Percentiles rank a stretch among this genome's conserved stretches.
phyloP scores from a whole-genome alignment of 768 basidiomycete genomes.

The Leucosporidium creatinivorum region DNA sequence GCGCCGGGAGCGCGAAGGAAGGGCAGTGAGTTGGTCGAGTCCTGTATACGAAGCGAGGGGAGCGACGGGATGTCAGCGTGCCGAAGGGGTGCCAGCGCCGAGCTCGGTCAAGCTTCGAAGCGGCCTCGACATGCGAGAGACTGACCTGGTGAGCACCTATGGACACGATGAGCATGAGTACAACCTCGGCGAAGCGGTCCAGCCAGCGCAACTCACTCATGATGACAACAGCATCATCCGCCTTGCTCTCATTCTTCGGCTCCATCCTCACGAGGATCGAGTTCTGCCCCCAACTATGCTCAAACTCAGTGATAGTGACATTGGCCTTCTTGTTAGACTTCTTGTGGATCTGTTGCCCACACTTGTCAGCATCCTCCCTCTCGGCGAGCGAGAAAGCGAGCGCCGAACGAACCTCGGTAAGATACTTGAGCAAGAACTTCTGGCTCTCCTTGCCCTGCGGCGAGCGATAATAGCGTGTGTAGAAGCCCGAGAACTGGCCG shows the following conservation, averaged over 20 bases:
- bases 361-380: neutral
- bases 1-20: slow-evolving; percentile 44
- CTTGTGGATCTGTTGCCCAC: neutral
- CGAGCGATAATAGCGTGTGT: slow-evolving; percentile 45
- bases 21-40: slow-evolving; percentile 44
- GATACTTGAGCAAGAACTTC: slow-evolving; percentile 40
- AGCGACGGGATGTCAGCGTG: no score
- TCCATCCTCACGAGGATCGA: slow-evolving; percentile 42
- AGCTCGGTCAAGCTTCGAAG: no score
- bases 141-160: slow-evolving; percentile 38
- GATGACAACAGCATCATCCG: slow-evolving; percentile 33
- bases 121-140: no score
- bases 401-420: slow-evolving; percentile 37
- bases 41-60: slow-evolving; percentile 16
- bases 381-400: neutral
- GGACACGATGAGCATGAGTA: no score
- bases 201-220: slow-evolving; percentile 25
- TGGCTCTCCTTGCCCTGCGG: slow-evolving; percentile 43
- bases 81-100: no score
- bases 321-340: slow-evolving; percentile 15
- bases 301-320: slow-evolving; percentile 37
- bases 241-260: slow-evolving; percentile 21
- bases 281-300: slow-evolving; percentile 38
- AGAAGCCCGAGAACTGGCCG: slow-evolving; percentile 29
- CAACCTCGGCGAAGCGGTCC: neutral